Base-by-base conservation (phyloP, 495 filamentous ascomycete genomes). In the Penicillium crystallinum region DNA sequence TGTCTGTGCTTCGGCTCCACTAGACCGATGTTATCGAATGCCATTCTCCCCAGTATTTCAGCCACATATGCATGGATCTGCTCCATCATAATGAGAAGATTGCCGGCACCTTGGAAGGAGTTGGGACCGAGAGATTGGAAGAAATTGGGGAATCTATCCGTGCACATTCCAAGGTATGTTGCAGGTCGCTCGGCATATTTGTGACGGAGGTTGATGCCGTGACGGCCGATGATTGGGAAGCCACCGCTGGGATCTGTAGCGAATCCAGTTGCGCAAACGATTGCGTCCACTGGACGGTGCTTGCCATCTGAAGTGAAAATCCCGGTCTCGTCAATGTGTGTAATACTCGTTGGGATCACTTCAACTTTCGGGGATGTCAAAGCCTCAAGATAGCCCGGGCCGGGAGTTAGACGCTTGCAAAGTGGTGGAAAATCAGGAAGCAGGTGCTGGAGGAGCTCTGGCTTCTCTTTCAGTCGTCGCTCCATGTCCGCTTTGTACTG, bases 211-310 rank as follows among this genome's bases (percentile, higher is more conserved):
- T 72, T 69, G 9, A 72, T 48, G 4, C 77, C 80, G 18, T 66
- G 62, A 15, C 64, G 62, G 1, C 84, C 83, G 30, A 61, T 67
- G 30, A 81, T 67, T 6, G 71, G 63, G 64, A 82, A 82, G 21
- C 71, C 71, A 0, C 76, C 77, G 8, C 64, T 62, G 54, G 67
- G 78, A 7, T 68, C 64, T 9, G 75, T 79, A 46, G 81, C 67
- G 58, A 82, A 81, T 1, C 80, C 77, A 1, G 81, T 84, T 6
- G 81, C 81, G 53, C 79, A 78, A 37, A 76, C 64, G 18, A 78
- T 57, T 35, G 64, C 59, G 41, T 79, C 76, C 7, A 75, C 58
- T 1, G 58, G 61, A 34, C 69, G 61, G 40, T 71, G 66, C 11
- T 64, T 63, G 0, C 81, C 80, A 44, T 81, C 77, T 0, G 63